Conservation (phyloP, 2,329 filamentous ascomycete species). For the Epichloe typhina region DNA sequence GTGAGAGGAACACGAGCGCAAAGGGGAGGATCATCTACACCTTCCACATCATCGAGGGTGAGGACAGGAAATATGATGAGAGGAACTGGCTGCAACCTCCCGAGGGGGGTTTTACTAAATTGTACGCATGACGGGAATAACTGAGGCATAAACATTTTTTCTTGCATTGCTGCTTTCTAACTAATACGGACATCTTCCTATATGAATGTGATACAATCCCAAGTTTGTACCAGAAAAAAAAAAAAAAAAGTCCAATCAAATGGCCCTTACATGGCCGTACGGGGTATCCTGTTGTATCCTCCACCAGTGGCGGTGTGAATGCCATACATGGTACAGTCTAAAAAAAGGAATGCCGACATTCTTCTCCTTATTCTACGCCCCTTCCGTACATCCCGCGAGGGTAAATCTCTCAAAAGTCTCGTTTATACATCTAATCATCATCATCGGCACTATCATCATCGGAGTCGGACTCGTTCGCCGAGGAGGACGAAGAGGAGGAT, state of each 20-base stretch:
- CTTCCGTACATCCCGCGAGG: conserved; percentile 3
- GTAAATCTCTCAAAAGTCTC: neutral
- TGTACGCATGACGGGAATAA: conserved; percentile 28
- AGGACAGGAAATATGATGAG: conserved; percentile 60
- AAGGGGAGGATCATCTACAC: conserved; percentile 93
- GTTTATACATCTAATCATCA: conserved; percentile 1
- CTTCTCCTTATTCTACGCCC: no score
- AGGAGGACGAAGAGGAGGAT: conserved; percentile 27
- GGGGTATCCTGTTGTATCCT: conserved; percentile 7
- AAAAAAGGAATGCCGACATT: neutral
- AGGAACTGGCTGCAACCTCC: conserved; percentile 91
- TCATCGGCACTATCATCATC: conserved; percentile 13
- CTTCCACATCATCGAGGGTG: conserved; percentile 88
- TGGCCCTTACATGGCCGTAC: neutral
- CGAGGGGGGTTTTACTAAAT: conserved; percentile 58
- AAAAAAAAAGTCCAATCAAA: neutral
- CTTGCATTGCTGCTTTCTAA: neutral
- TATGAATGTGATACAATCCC: neutral
- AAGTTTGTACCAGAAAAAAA: neutral
- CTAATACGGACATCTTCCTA: neutral
- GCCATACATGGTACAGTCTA: conserved; percentile 8
- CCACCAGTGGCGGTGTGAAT: conserved; percentile 2
- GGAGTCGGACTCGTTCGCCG: conserved; percentile 21
- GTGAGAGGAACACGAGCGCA: conserved; percentile 75
- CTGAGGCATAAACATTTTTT: no score